Evolutionary conservation across 768 basidiomycete genomes (phyloP).

Genomic region (Leccinum subtestaceum): DNA sequence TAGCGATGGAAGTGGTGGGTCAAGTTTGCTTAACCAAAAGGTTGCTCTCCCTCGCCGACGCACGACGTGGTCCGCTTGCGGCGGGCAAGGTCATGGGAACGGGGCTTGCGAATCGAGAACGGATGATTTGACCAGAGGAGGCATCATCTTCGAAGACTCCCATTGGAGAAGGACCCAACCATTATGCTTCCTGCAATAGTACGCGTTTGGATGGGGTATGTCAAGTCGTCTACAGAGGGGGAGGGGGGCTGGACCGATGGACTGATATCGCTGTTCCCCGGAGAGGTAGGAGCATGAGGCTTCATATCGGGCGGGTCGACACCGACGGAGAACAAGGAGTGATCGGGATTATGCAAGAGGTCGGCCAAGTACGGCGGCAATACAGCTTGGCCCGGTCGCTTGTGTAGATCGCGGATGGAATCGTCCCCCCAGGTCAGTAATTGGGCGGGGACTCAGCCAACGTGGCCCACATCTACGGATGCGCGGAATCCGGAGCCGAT

Average conservation of each 20-base stretch:
- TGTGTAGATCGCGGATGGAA: slow-evolving; percentile 39
- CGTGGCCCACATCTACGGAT: slow-evolving; percentile 16
- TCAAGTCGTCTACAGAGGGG: slow-evolving; percentile 62
- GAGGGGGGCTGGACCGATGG: slow-evolving; percentile 19
- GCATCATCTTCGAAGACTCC: slow-evolving; percentile 59
- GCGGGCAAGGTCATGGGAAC: too few relatives aligned
- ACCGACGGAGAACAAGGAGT: slow-evolving; percentile 65
- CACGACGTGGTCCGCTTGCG: too few relatives aligned
- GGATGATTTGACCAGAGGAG: slow-evolving; percentile 60
- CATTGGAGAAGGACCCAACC: slow-evolving; percentile 77
- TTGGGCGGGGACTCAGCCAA: slow-evolving; percentile 15
- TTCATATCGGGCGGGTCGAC: slow-evolving; percentile 35
- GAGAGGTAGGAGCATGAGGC: slow-evolving; percentile 18
- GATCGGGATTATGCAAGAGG: slow-evolving; percentile 66
- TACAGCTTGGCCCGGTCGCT: slow-evolving; percentile 69
- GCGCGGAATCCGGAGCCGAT: slow-evolving; percentile 21
- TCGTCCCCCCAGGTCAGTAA: slow-evolving; percentile 41
- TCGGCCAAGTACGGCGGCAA: slow-evolving; percentile 68
- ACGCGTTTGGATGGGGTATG: slow-evolving; percentile 76
- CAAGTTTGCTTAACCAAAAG: too few relatives aligned
- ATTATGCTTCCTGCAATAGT: slow-evolving; percentile 80
- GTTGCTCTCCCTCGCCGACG: too few relatives aligned
- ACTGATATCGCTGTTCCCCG: slow-evolving; percentile 16
- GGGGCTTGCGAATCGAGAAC: slow-evolving; percentile 14
- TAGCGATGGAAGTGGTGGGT: too few relatives aligned